A percentile compares a stretch with the other conserved stretches of the same genome.
Evolutionary conservation across 225 moss, liverwort and hornwort genomes (phyloP).

Genomic region (Neckera pumila): DNA sequence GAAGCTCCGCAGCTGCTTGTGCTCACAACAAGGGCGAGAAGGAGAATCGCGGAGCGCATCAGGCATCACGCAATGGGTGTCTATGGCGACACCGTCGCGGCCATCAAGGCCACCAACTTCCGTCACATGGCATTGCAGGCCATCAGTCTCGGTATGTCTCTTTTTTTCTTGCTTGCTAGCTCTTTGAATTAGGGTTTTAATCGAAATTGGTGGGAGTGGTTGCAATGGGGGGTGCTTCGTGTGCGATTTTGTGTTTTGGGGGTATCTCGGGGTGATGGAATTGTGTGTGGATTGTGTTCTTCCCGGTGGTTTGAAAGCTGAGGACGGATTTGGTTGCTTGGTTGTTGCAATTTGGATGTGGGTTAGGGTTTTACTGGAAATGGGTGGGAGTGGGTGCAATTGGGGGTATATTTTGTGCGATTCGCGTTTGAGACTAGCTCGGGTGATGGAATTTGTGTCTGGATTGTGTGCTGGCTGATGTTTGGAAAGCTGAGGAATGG

Average conservation of each 20-base stretch:
- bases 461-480: background rate
- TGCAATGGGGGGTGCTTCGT: background rate
- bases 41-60: background rate
- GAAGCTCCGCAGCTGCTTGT: background rate
- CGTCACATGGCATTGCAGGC: conserved; percentile 51
- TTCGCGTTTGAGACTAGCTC: background rate
- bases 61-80: conserved; percentile 17
- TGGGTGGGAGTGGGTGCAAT: background rate
- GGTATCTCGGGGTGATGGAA: background rate
- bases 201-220: background rate
- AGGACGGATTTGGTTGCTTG: background rate
- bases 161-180: background rate
- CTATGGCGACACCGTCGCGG: conserved; percentile 23
- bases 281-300: background rate
- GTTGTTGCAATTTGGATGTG: too few relatives aligned
- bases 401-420: background rate
- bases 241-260: background rate
- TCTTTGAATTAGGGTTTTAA: background rate
- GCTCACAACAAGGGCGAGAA: background rate
- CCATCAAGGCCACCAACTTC: conserved; percentile 44
- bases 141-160: conserved; percentile 40
- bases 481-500: background rate
- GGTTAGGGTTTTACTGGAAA: background rate
- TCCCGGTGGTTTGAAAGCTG: background rate
- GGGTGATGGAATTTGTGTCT: background rate